phyloP scores from a whole-genome alignment of 169 alveolate genomes.

The Eimeria sp. region DNA sequence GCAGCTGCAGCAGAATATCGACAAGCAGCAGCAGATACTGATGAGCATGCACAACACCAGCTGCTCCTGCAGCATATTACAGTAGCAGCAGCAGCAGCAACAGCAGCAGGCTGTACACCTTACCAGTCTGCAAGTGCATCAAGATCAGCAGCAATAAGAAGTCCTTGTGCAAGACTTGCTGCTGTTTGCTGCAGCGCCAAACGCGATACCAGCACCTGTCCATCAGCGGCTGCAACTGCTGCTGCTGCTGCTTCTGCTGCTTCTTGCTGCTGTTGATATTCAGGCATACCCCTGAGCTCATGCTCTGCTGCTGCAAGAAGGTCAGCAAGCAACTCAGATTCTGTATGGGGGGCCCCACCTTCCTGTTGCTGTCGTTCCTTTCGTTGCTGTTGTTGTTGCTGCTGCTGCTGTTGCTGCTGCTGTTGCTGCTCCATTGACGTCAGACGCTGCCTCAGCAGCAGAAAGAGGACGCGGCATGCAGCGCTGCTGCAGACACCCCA shows the following conservation, averaged over 20 bases:
- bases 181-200: conserved; percentile 26
- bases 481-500: conserved; percentile 68
- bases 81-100: conserved; percentile 26
- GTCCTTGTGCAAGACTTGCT: conserved; percentile 38
- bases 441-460: conserved; percentile 37
- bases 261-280: conserved; percentile 37
- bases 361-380: background rate
- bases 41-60: background rate
- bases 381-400: background rate
- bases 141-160: conserved; percentile 54
- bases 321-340: conserved; percentile 15
- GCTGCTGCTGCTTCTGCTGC: conserved; percentile 36
- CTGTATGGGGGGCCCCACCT: background rate
- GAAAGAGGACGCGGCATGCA: conserved; percentile 45
- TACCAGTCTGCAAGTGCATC: conserved; percentile 64
- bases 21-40: no score
- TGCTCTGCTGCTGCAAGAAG: conserved; percentile 22
- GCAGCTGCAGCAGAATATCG: background rate
- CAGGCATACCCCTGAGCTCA: background rate
- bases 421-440: conserved; percentile 25
- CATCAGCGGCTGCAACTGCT: conserved; percentile 27
- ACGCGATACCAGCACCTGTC: conserved; percentile 44
- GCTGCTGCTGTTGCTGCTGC: conserved; percentile 19
- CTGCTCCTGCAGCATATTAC: background rate
- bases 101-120: background rate